phyloP scores from a whole-genome alignment of 345 rosid genomes.

The Hypericum androsaemum region DNA sequence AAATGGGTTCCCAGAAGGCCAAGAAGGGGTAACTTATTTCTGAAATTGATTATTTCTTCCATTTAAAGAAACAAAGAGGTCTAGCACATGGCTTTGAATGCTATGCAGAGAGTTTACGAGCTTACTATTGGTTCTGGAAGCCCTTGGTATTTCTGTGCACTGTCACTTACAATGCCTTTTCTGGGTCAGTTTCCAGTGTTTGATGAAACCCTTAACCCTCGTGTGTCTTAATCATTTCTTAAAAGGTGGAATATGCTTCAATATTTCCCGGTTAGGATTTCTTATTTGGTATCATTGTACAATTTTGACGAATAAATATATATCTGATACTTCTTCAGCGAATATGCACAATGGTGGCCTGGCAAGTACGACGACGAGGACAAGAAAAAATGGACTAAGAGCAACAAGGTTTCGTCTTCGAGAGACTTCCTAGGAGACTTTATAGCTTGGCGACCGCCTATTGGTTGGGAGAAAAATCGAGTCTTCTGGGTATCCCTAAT shows the following conservation, averaged over 20 bases:
- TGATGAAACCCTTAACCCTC: neutral
- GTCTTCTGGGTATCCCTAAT: slow-evolving; percentile 73
- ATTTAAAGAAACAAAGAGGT: too few relatives aligned
- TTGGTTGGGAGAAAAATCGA: slow-evolving; percentile 51
- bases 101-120: too few relatives aligned
- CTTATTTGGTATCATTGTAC: neutral
- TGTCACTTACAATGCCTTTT: too few relatives aligned
- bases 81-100: too few relatives aligned
- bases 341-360: slow-evolving; percentile 86
- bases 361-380: slow-evolving; percentile 63
- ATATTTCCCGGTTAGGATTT: neutral
- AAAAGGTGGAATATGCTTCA: neutral
- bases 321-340: slow-evolving; percentile 16
- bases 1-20: too few relatives aligned
- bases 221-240: neutral
- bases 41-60: too few relatives aligned
- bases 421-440: slow-evolving; percentile 61
- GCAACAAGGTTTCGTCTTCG: slow-evolving; percentile 61
- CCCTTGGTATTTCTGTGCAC: too few relatives aligned
- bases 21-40: too few relatives aligned
- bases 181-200: too few relatives aligned
- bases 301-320: neutral
- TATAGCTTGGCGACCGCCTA: slow-evolving; percentile 69
- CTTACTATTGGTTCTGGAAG: too few relatives aligned
- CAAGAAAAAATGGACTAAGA: slow-evolving; percentile 35